Evolutionary conservation across 768 basidiomycete genomes (phyloP).

Genomic region (Sarcomyxa edulis): DNA sequence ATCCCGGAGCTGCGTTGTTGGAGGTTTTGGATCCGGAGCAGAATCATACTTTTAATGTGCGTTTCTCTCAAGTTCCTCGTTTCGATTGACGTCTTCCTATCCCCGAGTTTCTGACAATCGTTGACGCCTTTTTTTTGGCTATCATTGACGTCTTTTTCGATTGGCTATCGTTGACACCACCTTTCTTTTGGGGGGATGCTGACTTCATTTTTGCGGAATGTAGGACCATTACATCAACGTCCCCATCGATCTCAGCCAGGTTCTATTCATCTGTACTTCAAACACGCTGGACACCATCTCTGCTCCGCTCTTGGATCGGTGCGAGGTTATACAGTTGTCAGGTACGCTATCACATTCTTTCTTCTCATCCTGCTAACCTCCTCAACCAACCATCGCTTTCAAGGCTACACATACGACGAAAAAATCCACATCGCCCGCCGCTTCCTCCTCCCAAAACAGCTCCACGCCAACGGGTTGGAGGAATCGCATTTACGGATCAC

Average conservation of each 20-base stretch:
- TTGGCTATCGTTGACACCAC: too few relatives aligned
- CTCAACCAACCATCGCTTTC: background rate
- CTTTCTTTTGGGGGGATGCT: too few relatives aligned
- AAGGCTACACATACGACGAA: conserved; percentile 84
- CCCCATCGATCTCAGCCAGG: conserved; percentile 82
- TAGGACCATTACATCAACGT: conserved; percentile 92
- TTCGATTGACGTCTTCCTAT: too few relatives aligned
- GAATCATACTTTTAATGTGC: conserved; percentile 74
- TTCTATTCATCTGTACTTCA: conserved; percentile 90
- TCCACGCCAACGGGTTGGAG: conserved; percentile 70
- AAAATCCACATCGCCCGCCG: conserved; percentile 85
- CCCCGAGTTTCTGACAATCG: too few relatives aligned
- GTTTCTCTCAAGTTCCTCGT: too few relatives aligned
- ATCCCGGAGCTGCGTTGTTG: conserved; percentile 84
- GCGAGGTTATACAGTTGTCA: conserved; percentile 80
- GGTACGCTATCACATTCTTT: conserved; percentile 31
- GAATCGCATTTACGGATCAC: conserved; percentile 57
- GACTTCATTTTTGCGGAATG: conserved; percentile 5
- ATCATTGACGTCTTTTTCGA: background rate
- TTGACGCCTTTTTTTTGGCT: too few relatives aligned
- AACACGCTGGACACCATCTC: conserved; percentile 89
- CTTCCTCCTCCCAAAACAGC: conserved; percentile 88
- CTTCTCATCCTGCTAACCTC: background rate
- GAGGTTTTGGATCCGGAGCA: conserved; percentile 96
- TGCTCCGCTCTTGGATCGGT: conserved; percentile 82